Percentiles rank a stretch among this genome's conserved stretches.
Evolutionary conservation across 768 basidiomycete genomes (phyloP).

Genomic region (Scleroderma citrinum): DNA sequence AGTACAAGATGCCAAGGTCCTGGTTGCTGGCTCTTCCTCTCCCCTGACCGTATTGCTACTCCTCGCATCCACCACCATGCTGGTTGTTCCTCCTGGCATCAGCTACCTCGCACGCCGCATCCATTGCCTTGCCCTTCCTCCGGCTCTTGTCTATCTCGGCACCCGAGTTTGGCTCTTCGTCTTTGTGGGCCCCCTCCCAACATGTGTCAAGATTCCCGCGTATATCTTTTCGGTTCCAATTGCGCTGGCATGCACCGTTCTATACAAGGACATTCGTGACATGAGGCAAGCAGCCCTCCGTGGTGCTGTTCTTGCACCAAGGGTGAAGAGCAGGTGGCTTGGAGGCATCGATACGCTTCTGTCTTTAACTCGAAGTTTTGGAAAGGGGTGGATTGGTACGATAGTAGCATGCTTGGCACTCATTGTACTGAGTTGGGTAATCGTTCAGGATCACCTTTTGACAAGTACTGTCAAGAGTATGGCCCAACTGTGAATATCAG

Average conservation of each 20-base stretch:
- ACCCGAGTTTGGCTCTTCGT: background rate
- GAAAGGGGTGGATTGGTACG: slow-evolving; percentile 45
- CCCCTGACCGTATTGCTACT: too few species aligned
- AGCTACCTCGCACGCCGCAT: too few species aligned
- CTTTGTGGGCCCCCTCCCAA: background rate
- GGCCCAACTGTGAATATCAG: background rate
- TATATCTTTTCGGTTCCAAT: background rate
- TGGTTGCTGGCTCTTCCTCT: too few species aligned
- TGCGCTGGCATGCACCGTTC: background rate
- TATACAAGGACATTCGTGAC: slow-evolving; percentile 10
- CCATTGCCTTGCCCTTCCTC: too few species aligned
- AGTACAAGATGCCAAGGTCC: too few species aligned
- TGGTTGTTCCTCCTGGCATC: too few species aligned
- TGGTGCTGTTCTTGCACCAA: slow-evolving; percentile 44
- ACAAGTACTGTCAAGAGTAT: background rate
- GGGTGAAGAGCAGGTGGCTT: slow-evolving; percentile 30
- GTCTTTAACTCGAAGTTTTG: slow-evolving; percentile 33
- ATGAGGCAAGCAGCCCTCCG: slow-evolving; percentile 35
- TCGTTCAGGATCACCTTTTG: background rate
- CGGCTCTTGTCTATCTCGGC: background rate
- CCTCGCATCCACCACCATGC: too few species aligned
- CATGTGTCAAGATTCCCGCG: background rate
- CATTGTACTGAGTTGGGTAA: too few species aligned
- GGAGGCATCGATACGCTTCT: slow-evolving; percentile 45
- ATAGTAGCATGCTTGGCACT: too few species aligned